phyloP scores from a whole-genome alignment of 2,329 filamentous ascomycete species.

The Colletotrichum nymphaeae region DNA sequence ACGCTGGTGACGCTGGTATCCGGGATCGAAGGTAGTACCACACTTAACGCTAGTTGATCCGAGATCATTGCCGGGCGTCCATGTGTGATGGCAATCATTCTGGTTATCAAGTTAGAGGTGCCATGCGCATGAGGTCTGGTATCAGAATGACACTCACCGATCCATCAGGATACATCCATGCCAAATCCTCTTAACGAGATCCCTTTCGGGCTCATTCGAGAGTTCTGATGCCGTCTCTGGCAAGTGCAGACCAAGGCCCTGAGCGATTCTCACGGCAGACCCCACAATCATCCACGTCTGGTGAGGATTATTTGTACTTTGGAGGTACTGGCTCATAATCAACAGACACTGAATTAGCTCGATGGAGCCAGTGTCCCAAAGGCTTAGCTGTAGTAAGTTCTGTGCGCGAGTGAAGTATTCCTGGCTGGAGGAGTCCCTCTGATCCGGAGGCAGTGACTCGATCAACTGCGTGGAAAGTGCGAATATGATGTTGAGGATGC shows the following conservation, averaged over 20 bases:
- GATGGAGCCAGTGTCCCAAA: constrained; percentile 55
- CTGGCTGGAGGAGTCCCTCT: constrained; percentile 52
- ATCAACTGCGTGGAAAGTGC: constrained; percentile 57
- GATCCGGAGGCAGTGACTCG: constrained; percentile 51
- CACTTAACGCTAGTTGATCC: constrained; percentile 39
- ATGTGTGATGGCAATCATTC: constrained; percentile 50
- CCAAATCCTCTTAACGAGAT: constrained; percentile 47
- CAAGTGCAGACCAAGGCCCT: constrained; percentile 58
- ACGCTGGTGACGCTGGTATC: neutral
- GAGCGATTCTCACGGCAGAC: constrained; percentile 57
- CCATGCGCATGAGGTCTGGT: too few species aligned
- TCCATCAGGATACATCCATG: constrained; percentile 53
- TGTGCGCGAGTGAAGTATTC: constrained; percentile 56
- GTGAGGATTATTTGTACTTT: constrained; percentile 59
- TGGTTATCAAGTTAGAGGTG: constrained; percentile 10
- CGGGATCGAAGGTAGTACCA: constrained; percentile 42
- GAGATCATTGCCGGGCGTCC: constrained; percentile 51
- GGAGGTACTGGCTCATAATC: constrained; percentile 60
- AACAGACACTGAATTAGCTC: constrained; percentile 59
- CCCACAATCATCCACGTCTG: constrained; percentile 63
- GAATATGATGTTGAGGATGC: constrained; percentile 58
- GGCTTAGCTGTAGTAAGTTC: constrained; percentile 52
- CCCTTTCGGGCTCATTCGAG: constrained; percentile 37
- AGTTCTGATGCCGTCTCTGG: constrained; percentile 47
- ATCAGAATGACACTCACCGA: constrained; percentile 39